Evolutionary conservation across 139 green algal species (phyloP).

Genomic region (Chlamydomonas incerta): DNA sequence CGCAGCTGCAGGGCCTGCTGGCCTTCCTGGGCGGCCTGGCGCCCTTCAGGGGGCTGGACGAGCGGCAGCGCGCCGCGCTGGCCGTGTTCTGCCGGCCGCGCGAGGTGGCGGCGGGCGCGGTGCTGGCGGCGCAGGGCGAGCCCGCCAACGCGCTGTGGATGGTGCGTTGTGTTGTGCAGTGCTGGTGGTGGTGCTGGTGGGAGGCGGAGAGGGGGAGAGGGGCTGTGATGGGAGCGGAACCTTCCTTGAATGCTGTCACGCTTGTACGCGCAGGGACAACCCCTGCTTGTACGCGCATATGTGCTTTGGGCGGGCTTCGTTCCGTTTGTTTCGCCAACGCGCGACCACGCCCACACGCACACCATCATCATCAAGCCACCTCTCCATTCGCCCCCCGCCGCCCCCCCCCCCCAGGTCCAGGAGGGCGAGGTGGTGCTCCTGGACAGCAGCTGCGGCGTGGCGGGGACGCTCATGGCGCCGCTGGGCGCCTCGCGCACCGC

Average conservation of each 20-base stretch:
- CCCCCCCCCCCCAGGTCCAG: too few relatives aligned
- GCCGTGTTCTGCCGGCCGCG: constrained; percentile 38
- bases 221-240: too few relatives aligned
- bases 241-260: too few relatives aligned
- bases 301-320: too few relatives aligned
- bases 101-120: constrained; percentile 9
- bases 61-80: constrained; percentile 7
- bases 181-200: too few relatives aligned
- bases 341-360: too few relatives aligned
- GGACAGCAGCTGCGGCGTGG: background rate
- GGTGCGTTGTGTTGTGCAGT: background rate
- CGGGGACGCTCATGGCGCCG: background rate
- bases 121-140: constrained; percentile 36
- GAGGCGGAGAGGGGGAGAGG: too few relatives aligned
- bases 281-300: too few relatives aligned
- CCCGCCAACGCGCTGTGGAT: constrained; percentile 21
- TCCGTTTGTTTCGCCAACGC: too few relatives aligned
- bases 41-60: constrained; percentile 26
- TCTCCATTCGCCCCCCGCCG: too few relatives aligned
- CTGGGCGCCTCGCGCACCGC: background rate
- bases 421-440: constrained; percentile 47
- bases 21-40: constrained; percentile 1
- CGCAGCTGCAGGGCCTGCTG: constrained; percentile 33
- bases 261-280: too few relatives aligned
- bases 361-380: too few relatives aligned